Evolutionary conservation across 768 basidiomycete genomes (phyloP).

Genomic region (Suillus americanus): DNA sequence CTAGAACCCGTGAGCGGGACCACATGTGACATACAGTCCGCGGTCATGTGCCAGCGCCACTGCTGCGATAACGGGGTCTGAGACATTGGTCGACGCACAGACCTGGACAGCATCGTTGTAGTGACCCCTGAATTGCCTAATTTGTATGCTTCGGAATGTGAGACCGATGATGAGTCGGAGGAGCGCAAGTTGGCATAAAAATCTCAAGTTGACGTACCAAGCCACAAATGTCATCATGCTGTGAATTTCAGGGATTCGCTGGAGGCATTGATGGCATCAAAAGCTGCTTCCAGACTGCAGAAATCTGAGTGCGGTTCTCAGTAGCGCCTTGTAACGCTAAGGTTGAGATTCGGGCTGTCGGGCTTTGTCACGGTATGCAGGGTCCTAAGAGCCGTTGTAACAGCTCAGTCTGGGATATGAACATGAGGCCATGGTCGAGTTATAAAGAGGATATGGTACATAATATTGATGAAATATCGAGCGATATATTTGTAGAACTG

Average conservation of each 20-base stretch:
- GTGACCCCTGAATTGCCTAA: conserved; percentile 1
- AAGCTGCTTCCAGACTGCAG: neutral
- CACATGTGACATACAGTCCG: neutral
- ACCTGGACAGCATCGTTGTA: neutral
- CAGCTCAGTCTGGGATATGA: neutral
- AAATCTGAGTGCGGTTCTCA: neutral
- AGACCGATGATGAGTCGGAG: neutral
- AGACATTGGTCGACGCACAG: neutral
- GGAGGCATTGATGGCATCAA: neutral
- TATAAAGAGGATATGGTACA: neutral
- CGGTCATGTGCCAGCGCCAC: neutral
- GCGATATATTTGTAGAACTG: neutral
- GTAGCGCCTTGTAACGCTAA: neutral
- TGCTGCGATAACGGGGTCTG: neutral
- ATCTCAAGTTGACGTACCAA: neutral
- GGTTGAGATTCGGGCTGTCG: neutral
- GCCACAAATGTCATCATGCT: neutral
- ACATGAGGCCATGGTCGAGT: neutral
- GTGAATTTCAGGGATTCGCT: neutral
- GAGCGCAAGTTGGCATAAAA: neutral
- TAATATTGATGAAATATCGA: neutral
- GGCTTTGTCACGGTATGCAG: conserved; percentile 2
- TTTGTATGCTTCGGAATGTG: neutral
- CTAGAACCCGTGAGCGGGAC: neutral
- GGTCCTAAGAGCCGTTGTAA: conserved; percentile 12